Evolutionary conservation across 1,139 yeast species (phyloP), one percentile per base, ranked within the genome.

Genomic region (Insectozyma bohioensis): DNA sequence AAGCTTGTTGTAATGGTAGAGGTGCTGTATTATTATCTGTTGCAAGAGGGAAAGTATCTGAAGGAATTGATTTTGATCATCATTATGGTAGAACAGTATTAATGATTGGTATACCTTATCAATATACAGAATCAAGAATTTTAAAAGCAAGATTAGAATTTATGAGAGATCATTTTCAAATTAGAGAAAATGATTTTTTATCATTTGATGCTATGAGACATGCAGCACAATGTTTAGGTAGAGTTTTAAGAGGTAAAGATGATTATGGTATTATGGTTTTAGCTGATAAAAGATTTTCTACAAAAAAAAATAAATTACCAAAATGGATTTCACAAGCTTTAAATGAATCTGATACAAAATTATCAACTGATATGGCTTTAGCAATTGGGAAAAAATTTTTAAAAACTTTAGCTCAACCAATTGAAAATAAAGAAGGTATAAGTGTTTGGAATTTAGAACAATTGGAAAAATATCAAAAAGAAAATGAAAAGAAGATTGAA

Each of bases 151-250:
- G 98, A 37, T 67, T 92, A 34, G 98, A 94, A 56, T 92, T 92
- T 51, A 62, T 92, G 58, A 72, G 98, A 48, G 98, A 92, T 54
- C 90, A 88, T 52, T 90, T 78, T 53, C 95, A 87, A 48, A 92
- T 92, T 34, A 73, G 87, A 43, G 98, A 92, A 52, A 90, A 87
- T 52, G 98, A 94, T 51, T 92, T 92, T 53, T 60, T 92, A 28
- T 88, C 97, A 14, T 92, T 92, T 72, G 99, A 92, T 61, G 99
- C 99, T 20, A 94, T 92, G 98, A 78, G 99, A 54, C 99, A 92
- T 65, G 99, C 98, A 3, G 98, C 99, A 0, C 99, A 92, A 61
- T 92, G 99, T 62, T 63, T 92, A 50, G 99, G 99, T 10, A 78
- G 99, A 54, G 98, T 92, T 34, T 66, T 92, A 46, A 78, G 99